Evolutionary conservation across 148 eudicot genomes (phyloP).

Genomic region (Euryodendron excelsum): DNA sequence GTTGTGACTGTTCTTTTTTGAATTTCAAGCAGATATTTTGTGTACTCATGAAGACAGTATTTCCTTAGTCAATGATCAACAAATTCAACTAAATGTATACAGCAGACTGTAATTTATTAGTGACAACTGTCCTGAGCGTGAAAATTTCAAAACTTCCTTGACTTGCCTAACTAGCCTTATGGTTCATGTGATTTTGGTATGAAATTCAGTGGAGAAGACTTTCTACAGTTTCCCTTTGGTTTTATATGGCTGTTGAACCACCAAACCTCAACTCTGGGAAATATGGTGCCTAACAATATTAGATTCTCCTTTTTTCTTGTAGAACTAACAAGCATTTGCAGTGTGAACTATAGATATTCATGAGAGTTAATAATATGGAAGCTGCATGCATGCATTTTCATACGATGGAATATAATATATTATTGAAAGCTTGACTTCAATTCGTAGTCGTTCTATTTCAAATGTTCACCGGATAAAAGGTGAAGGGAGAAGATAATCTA

Average conservation of each 20-base stretch:
- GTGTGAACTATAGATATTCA: too few species aligned
- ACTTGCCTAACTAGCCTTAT: constrained; percentile 18
- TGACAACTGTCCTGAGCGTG: constrained; percentile 1
- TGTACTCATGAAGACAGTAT: background rate
- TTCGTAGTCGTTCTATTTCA: too few species aligned
- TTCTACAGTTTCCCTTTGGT: background rate
- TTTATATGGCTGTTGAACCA: background rate
- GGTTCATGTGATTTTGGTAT: background rate
- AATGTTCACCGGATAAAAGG: too few species aligned
- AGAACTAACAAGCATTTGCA: background rate
- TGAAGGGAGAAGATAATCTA: too few species aligned
- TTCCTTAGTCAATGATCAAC: background rate
- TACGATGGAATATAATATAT: too few species aligned
- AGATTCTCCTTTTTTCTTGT: background rate
- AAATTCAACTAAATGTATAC: background rate
- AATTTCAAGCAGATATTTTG: constrained; percentile 4
- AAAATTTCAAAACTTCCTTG: constrained; percentile 5
- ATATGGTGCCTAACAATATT: background rate
- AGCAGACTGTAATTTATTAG: background rate
- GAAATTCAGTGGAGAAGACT: constrained; percentile 10
- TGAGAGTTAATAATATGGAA: too few species aligned
- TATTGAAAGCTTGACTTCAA: too few species aligned
- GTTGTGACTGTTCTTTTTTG: background rate
- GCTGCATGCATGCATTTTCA: too few species aligned
- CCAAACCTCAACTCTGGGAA: background rate